Conservation (phyloP, 306 rosid species). For the Ziziphus jujuba region DNA sequence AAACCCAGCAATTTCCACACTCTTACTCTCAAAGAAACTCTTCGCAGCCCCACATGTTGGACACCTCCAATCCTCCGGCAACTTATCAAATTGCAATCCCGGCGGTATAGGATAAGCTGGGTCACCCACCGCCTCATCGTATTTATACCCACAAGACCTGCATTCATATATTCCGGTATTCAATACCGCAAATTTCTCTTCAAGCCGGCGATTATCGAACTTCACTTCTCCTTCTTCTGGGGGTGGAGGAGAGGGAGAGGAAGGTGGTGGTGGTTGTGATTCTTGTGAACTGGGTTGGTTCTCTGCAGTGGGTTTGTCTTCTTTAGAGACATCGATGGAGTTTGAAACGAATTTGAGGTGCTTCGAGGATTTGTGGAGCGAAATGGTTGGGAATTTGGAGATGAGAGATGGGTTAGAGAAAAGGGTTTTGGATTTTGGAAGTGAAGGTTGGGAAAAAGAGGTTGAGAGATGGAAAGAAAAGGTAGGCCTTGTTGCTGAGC, state of each 20-base stretch:
- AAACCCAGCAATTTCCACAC: slow-evolving; percentile 91
- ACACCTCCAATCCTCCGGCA: slow-evolving; percentile 93
- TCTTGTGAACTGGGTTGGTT: slow-evolving; percentile 23
- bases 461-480: slow-evolving; percentile 62
- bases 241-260: background rate
- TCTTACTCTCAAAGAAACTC: slow-evolving; percentile 83
- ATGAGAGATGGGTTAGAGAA: slow-evolving; percentile 22
- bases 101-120: slow-evolving; percentile 85
- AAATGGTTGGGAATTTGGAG: slow-evolving; percentile 24
- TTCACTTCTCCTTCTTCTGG: background rate
- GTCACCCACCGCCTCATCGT: slow-evolving; percentile 82
- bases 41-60: slow-evolving; percentile 93
- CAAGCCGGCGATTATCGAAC: slow-evolving; percentile 61
- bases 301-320: slow-evolving; percentile 59
- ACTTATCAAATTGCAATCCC: slow-evolving; percentile 68
- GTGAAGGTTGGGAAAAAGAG: slow-evolving; percentile 40
- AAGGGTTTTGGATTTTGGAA: slow-evolving; percentile 41
- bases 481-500: slow-evolving; percentile 49
- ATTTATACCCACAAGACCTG: slow-evolving; percentile 91
- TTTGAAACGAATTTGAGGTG: slow-evolving; percentile 29
- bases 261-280: slow-evolving; percentile 5
- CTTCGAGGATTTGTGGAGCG: slow-evolving; percentile 20
- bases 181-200: slow-evolving; percentile 89
- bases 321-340: slow-evolving; percentile 78
- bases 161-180: slow-evolving; percentile 90